A percentile compares a stretch with the other conserved stretches of the same genome.
These are phyloP conservation scores for Aphanomyces stellatus DNA, from an alignment of 352 stramenopile species.

Conservation along the genomic window DNA sequence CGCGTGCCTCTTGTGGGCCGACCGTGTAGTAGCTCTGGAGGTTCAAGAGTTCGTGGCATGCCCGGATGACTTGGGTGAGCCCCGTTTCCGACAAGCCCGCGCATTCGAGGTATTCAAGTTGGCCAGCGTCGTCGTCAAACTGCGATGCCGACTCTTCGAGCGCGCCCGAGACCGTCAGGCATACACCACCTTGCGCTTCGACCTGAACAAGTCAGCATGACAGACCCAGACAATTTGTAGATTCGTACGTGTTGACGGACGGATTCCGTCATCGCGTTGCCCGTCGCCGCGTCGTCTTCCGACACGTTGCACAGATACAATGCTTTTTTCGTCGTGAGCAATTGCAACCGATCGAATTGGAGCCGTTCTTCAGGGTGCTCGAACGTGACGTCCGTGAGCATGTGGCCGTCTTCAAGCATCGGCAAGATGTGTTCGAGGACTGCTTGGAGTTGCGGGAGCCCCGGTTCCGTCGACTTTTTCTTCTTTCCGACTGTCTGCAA, in stretches of 20 bases:
- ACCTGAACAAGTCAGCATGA: slow-evolving; percentile 23
- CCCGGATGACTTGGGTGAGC: slow-evolving; percentile 78
- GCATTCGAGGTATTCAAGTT: slow-evolving; percentile 91
- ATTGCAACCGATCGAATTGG: slow-evolving; percentile 70
- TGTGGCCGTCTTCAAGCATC: slow-evolving; percentile 79
- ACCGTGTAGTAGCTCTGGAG: slow-evolving; percentile 97
- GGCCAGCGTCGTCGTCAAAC: slow-evolving; percentile 85
- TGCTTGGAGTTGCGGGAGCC: slow-evolving; percentile 36
- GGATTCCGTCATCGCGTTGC: slow-evolving; percentile 89
- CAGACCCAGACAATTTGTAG: neutral
- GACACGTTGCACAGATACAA: slow-evolving; percentile 98
- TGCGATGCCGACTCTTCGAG: slow-evolving; percentile 71
- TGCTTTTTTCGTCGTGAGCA: slow-evolving; percentile 90
- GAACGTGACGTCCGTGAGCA: slow-evolving; percentile 40
- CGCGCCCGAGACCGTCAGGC: slow-evolving; percentile 61
- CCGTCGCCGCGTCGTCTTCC: slow-evolving; percentile 88
- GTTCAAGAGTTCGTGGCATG: slow-evolving; percentile 90
- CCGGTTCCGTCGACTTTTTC: slow-evolving; percentile 35
- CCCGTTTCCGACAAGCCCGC: slow-evolving; percentile 63
- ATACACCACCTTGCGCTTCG: slow-evolving; percentile 58
- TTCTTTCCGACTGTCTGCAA: slow-evolving; percentile 63
- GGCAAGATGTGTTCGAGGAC: slow-evolving; percentile 52
- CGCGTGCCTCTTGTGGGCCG: slow-evolving; percentile 70
- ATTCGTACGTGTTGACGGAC: slow-evolving; percentile 34
- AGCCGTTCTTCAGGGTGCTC: slow-evolving; percentile 82